Evolutionary conservation across 208 protist species (phyloP), one percentile per base, ranked within the genome.

Genomic region (Trypanosoma congolense): DNA sequence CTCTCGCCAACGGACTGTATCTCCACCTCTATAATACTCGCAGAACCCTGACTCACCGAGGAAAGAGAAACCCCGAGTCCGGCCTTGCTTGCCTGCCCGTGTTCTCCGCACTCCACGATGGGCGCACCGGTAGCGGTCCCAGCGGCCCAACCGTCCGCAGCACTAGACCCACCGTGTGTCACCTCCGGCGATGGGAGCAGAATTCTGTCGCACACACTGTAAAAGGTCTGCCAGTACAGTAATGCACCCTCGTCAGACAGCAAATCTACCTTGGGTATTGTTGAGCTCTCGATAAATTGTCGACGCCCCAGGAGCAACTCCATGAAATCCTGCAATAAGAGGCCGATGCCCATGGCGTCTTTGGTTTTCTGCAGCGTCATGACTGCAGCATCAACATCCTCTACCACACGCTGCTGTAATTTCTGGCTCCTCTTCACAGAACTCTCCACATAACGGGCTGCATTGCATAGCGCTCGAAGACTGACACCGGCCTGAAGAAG

Each of bases 401-500:
- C 63, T 5, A 58, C 42, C 41, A 53, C 19, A 9, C 3, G 29
- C 25, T 49, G 30, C 26, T 65, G 30, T 35, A 40, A 24, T 31
- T 22, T 30, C 54, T 56, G 25, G 8, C 84, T 63, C 19, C 64
- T 67, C 41, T 57, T 38, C 1, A 76, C 59, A 31, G 63, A 73
- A 25, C 36, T 18, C 9, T 70, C 49, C 5, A 93, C 62, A 45
- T 87, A 73, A 14, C 70, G 73, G 8, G 79, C 71, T 9, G 86
- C 79, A 4, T 65, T 63, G 28, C 86, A 77, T 41, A 93, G 70
- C 24, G 75, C 77, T 12, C 86, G 81, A 24, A 89, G 63, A 47
- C 75, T 85, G 16, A 93, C 60, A 18, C 86, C 86, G 0, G 80
- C 82, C 16, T 86, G 70, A 30, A 90, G 65, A 28, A 88, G 44